Evolutionary conservation across 2,329 filamentous ascomycete genomes (phyloP).

Genomic region (Escovopsis sp.): DNA sequence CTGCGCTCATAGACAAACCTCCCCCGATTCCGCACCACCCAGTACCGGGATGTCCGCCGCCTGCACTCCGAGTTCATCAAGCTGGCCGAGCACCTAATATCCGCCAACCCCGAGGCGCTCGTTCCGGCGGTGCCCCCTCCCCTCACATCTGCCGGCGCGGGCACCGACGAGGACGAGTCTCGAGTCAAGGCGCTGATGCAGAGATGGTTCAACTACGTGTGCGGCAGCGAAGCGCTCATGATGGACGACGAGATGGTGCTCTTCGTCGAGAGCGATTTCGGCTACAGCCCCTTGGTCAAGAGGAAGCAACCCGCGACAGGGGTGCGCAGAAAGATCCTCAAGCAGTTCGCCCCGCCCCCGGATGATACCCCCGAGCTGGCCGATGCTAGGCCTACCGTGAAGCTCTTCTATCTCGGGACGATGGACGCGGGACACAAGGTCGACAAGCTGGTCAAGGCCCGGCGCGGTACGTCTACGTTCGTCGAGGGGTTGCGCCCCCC

Average conservation of each 20-base stretch:
- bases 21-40: slow-evolving; percentile 93
- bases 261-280: slow-evolving; percentile 98
- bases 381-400: slow-evolving; percentile 78
- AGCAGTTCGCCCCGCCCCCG: slow-evolving; percentile 94
- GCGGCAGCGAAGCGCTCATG: slow-evolving; percentile 82
- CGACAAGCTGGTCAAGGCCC: slow-evolving; percentile 80
- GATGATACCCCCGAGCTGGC: slow-evolving; percentile 94
- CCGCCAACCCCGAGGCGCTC: slow-evolving; percentile 89
- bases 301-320: slow-evolving; percentile 96
- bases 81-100: slow-evolving; percentile 89
- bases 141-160: slow-evolving; percentile 84
- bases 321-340: slow-evolving; percentile 85
- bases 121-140: slow-evolving; percentile 91
- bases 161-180: slow-evolving; percentile 87
- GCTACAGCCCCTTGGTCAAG: slow-evolving; percentile 88
- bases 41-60: slow-evolving; percentile 92
- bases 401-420: slow-evolving; percentile 85
- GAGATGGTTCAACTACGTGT: slow-evolving; percentile 88
- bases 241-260: slow-evolving; percentile 93
- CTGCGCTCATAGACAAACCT: slow-evolving; percentile 67
- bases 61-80: slow-evolving; percentile 94
- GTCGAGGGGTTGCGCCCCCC: neutral
- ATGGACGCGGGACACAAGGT: slow-evolving; percentile 98
- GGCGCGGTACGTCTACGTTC: slow-evolving; percentile 50
- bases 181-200: slow-evolving; percentile 83